Percentiles rank a stretch among this genome's conserved stretches.
Evolutionary conservation across 352 stramenopile genomes (phyloP).

Genomic region (Phytophthora fragariae): DNA sequence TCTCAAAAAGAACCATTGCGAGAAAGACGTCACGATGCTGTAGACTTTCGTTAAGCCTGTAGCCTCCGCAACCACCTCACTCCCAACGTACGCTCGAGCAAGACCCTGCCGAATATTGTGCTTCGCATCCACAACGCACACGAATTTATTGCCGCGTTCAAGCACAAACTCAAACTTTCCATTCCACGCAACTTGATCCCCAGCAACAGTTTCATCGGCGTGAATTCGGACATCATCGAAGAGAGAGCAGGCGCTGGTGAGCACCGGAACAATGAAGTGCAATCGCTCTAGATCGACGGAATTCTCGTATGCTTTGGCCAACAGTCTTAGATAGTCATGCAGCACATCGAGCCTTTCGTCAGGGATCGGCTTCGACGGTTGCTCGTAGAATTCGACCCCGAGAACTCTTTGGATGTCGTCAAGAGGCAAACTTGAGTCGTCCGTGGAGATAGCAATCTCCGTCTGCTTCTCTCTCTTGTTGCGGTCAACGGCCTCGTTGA

Average conservation of each 20-base stretch:
- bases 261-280: constrained; percentile 7
- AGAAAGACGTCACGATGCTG: constrained; percentile 10
- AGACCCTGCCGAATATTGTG: constrained; percentile 4
- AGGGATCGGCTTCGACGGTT: not conserved
- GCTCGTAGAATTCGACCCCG: not conserved
- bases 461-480: not conserved
- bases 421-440: not conserved
- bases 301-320: constrained; percentile 5
- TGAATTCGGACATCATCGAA: constrained; percentile 7
- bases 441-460: not conserved
- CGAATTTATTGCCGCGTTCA: not conserved
- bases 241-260: not conserved
- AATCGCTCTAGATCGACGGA: not conserved
- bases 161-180: constrained; percentile 9
- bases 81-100: not conserved
- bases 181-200: not conserved
- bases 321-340: constrained; percentile 1
- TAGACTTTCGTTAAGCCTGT: not conserved
- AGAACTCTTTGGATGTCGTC: not conserved
- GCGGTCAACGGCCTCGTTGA: too few species aligned
- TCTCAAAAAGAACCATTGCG: not conserved
- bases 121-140: constrained; percentile 1
- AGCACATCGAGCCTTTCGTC: constrained; percentile 2
- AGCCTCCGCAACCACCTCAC: constrained; percentile 5
- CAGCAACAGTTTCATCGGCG: not conserved